Conservation (phyloP, 1,284 basidiomycete genomes). For the Ceratobasidium sp. region DNA sequence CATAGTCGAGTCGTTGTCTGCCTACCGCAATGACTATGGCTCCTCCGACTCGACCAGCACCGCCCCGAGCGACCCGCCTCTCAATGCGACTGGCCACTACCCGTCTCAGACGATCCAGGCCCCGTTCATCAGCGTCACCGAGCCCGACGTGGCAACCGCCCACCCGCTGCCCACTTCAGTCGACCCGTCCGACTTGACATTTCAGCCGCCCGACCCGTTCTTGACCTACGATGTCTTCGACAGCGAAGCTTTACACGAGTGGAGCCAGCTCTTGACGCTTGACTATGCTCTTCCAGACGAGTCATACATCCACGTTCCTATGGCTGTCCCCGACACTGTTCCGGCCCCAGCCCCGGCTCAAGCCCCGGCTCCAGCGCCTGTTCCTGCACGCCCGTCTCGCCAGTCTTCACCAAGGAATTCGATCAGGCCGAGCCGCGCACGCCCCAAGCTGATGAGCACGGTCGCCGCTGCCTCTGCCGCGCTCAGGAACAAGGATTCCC, state of each 20-base stretch:
- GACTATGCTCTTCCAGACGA: background rate
- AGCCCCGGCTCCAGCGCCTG: background rate
- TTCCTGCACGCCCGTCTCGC: background rate
- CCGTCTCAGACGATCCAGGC: background rate
- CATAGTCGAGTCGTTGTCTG: background rate
- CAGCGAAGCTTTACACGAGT: background rate
- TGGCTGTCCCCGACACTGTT: background rate
- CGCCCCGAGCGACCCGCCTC: slow-evolving; percentile 1
- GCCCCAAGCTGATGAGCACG: slow-evolving; percentile 1
- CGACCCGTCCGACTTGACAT: background rate
- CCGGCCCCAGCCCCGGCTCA: background rate
- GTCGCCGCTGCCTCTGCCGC: background rate
- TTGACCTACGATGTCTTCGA: background rate
- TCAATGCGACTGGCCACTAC: background rate
- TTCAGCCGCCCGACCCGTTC: background rate
- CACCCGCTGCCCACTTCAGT: background rate
- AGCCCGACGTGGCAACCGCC: background rate
- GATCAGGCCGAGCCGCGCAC: background rate
- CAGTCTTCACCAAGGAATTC: background rate
- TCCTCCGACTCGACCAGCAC: background rate
- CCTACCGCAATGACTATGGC: background rate
- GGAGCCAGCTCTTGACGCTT: background rate
- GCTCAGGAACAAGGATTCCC: background rate
- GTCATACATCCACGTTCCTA: background rate
- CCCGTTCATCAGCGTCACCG: slow-evolving; percentile 9